Evolutionary conservation across 495 filamentous ascomycete genomes (phyloP), one percentile per base, ranked within the genome.

Genomic region (Podospora pseudoanserina): DNA sequence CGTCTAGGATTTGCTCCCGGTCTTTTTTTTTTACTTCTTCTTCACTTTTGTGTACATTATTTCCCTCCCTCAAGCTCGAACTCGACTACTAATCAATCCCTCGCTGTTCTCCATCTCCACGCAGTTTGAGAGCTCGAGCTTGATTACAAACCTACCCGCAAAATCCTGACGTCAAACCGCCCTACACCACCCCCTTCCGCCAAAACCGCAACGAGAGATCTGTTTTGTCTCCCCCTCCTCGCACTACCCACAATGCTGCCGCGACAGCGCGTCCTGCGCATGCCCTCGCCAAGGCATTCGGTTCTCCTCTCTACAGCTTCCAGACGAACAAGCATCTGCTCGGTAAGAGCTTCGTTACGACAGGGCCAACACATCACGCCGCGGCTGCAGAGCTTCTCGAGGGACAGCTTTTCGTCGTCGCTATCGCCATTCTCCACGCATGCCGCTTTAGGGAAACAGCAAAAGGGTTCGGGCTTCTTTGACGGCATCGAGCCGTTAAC

Each of bases 391-490:
- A 44, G 53, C 32, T 64, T 66, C 49, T 64, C 58, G 68, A 74
- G 59, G 68, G 68, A 75, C 49, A 63, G 54, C 32, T 72, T 58
- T 49, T 27, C 66, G 27, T 49, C 66, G 27, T 65, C 67, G n/a
- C 54, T 68, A 27, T 79, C 71, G 20, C 74, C 44, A 20, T 84
- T 83, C 73, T 81, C 82, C 13, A 82, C 77, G 55, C 77, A 77
- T 57, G 20, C 74, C 3, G 65, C 71, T 9, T 70, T 75, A 59
- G 73, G 66, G 55, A 83, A 83, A 70, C 74, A 82, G 54, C 82
- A 82, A 66, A 49, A 49, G 15, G 39, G 39, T 16, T 79, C 81
- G n/a, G 78, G 75, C 20, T 79, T 81, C 53, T 83, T 82, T 63
- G 79, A 83, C 54, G 63, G 75, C 3, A 78, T 81, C 28, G 76